These are phyloP conservation scores for Boehmeria nivea DNA, from an alignment of 306 rosid genomes.

Conservation along the genomic window DNA sequence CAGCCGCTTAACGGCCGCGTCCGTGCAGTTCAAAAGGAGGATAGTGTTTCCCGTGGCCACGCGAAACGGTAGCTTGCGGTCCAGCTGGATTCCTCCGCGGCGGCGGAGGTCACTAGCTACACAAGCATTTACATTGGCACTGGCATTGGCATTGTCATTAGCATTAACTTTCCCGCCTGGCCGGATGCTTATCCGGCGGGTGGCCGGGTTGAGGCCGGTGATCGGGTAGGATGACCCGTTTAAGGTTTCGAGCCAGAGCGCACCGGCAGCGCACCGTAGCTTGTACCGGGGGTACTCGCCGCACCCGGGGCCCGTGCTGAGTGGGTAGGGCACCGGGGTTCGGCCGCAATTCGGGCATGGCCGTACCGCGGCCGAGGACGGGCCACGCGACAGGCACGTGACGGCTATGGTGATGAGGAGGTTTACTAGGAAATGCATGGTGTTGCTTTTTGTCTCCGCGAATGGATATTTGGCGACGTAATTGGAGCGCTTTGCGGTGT, in stretches of 20 bases:
- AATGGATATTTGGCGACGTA: too few relatives aligned
- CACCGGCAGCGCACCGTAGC: slow-evolving; percentile 30
- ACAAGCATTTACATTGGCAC: slow-evolving; percentile 1
- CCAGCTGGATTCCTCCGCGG: slow-evolving; percentile 39
- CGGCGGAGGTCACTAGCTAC: slow-evolving; percentile 25
- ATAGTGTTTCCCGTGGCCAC: slow-evolving; percentile 31
- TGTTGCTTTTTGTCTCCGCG: too few relatives aligned
- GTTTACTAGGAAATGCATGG: not conserved
- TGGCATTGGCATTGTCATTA: too few relatives aligned
- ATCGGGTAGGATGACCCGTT: slow-evolving; percentile 33
- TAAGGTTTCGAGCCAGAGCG: slow-evolving; percentile 32
- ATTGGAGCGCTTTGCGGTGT: too few relatives aligned
- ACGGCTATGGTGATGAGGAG: not conserved
- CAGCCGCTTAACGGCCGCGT: not conserved
- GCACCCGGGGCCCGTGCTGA: slow-evolving; percentile 38
- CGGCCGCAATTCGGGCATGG: slow-evolving; percentile 14
- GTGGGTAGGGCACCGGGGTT: slow-evolving; percentile 38
- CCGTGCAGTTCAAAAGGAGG: slow-evolving; percentile 33
- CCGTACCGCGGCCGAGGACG: not conserved
- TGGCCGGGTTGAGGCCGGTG: slow-evolving; percentile 14
- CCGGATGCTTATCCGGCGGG: slow-evolving; percentile 19
- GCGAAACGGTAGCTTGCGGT: slow-evolving; percentile 26
- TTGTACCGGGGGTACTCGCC: slow-evolving; percentile 34
- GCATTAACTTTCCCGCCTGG: slow-evolving; percentile 8
- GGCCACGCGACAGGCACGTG: not conserved